Evolutionary conservation across 257 asterid species (phyloP).

Genomic region (Solanum corneliomulleri): DNA sequence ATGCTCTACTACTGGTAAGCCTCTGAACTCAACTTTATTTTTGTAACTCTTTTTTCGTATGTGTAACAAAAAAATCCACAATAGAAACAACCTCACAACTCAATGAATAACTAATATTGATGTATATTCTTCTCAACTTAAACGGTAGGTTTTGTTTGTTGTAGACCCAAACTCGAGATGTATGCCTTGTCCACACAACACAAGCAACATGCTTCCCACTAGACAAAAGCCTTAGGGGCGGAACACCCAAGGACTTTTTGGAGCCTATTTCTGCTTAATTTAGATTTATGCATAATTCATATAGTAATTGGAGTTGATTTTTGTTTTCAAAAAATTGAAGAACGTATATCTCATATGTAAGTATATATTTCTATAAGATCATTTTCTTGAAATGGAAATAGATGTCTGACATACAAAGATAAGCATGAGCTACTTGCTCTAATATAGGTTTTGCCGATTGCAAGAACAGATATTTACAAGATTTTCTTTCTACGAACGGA

Average conservation of each 20-base stretch:
- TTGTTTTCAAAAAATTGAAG: not conserved
- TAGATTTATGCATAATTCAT: not conserved
- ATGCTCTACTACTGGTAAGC: not conserved
- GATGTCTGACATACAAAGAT: not conserved
- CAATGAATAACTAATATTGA: no score
- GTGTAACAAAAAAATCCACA: not conserved
- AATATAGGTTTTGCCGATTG: not conserved
- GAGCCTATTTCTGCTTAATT: not conserved
- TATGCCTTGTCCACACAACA: not conserved
- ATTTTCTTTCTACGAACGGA: not conserved
- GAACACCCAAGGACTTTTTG: not conserved
- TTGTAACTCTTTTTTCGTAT: not conserved
- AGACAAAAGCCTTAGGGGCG: not conserved
- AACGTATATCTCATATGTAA: not conserved
- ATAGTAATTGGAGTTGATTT: not conserved
- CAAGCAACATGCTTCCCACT: not conserved
- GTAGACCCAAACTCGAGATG: not conserved
- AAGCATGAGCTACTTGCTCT: not conserved
- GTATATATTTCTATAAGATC: not conserved
- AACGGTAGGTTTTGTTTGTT: not conserved
- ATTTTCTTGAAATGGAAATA: not conserved
- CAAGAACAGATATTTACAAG: not conserved
- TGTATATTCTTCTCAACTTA: not conserved
- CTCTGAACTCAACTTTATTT: not conserved
- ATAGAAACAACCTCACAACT: not conserved